Base-by-base conservation (phyloP, 768 basidiomycete genomes). In the Suillus occidentalis region DNA sequence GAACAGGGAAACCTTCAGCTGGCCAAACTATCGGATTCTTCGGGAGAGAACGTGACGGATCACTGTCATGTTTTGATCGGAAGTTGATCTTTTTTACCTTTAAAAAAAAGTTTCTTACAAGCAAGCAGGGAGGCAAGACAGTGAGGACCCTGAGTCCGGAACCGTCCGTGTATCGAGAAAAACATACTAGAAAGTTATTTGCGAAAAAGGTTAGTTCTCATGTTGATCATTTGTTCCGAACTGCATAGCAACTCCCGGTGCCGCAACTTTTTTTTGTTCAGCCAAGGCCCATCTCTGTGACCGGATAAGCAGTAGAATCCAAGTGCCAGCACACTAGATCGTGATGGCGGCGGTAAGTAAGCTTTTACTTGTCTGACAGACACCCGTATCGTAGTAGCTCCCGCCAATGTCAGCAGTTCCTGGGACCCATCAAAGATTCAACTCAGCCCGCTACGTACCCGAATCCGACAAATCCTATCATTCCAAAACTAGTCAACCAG, bases 221-320 rank as follows among this genome's bases (percentile, higher is more conserved):
- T 71, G 64, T 65, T 68, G 63, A 66, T 53, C 67, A 67, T 66
- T 70, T 62, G 64, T 76, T 72, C 72, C 67, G 75, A 67, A 43
- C 60, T 70, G 75, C 75, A 50, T 76, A 75, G 74, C 74, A 75
- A 75, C 74, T 71, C 69, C 68, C 68, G 72, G n/a, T 20, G 36
- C 61, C 62, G 52, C 60, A 36, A 60, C 64, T 65, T 55, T 65
- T 55, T 52, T 49, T 61, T 10, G 50, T 63, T 63, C 58, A 60
- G 12, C 39, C 34, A 36, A 36, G 34, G 34, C 34, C 34, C 43
- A 55, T 56, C 43, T 55, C 53, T n/a, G 53, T 20, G 6, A 31
- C 52, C 52, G 20, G 52, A 34, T 55, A 55, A 34, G 52, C 34
- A n/a, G 31, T 9, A 18, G 50, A 31, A 31, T 31, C 10, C 31